Evolutionary conservation across 176 grass and related monocot species (phyloP).

Genomic region (Rhipidocladum racemiflorum): DNA sequence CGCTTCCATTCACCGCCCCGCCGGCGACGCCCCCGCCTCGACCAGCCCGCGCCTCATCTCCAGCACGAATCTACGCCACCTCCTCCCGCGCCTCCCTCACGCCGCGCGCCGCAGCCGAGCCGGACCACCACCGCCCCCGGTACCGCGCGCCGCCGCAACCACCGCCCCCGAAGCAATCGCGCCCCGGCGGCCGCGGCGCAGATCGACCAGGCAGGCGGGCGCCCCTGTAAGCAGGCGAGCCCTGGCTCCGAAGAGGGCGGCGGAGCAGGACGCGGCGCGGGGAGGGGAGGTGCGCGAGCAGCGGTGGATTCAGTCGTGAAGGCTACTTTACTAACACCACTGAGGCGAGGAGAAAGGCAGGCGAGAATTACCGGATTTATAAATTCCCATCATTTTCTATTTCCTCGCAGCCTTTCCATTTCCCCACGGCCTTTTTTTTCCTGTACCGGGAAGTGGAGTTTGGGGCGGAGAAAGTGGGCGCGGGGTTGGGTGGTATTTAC

Average conservation of each 20-base stretch:
- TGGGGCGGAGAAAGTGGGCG: not conserved
- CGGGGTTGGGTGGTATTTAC: not conserved
- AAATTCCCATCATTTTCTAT: not conserved
- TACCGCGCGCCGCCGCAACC: not conserved
- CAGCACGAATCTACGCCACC: not conserved
- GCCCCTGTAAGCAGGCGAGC: not conserved
- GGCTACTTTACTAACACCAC: conserved; percentile 36
- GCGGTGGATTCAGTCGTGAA: conserved; percentile 60
- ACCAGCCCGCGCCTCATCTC: conserved; percentile 19
- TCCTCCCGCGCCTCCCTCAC: not conserved
- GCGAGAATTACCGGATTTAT: not conserved
- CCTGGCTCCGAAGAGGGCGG: not conserved
- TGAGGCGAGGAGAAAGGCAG: not conserved
- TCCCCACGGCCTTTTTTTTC: not conserved
- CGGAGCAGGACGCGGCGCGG: not conserved
- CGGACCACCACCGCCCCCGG: not conserved
- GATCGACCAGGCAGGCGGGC: conserved; percentile 29
- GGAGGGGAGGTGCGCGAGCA: conserved; percentile 1
- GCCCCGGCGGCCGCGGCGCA: not conserved
- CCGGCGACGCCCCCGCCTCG: conserved; percentile 15
- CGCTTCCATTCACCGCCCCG: conserved; percentile 53
- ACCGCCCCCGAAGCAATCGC: not conserved
- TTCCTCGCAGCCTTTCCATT: not conserved
- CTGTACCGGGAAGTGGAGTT: not conserved
- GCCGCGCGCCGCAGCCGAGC: not conserved